These are phyloP conservation scores for Saturnispora quitensis DNA, from an alignment of 805 yeast genomes.

Conservation along the genomic window DNA sequence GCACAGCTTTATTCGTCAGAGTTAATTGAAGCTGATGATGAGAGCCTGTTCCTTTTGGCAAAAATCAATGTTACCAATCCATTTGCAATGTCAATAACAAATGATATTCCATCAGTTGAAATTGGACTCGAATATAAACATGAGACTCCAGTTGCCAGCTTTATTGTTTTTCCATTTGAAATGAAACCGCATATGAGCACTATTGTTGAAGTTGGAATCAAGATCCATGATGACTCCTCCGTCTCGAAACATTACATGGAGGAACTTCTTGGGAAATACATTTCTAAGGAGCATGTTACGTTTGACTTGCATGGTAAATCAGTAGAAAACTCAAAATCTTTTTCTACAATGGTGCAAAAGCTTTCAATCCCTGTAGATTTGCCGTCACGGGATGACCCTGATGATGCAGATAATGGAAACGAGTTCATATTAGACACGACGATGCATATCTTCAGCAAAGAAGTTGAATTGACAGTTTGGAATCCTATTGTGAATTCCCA, in stretches of 20 bases:
- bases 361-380: conserved; percentile 23
- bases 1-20: conserved; percentile 9
- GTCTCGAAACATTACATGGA: conserved; percentile 19
- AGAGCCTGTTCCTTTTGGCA: conserved; percentile 22
- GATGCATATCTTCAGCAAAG: conserved; percentile 46
- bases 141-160: conserved; percentile 28
- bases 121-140: conserved; percentile 22
- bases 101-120: conserved; percentile 19
- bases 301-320: conserved; percentile 21
- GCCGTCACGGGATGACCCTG: conserved; percentile 16
- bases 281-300: conserved; percentile 30
- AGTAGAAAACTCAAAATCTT: conserved; percentile 17
- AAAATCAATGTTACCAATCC: conserved; percentile 30
- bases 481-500: conserved; percentile 47
- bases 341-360: conserved; percentile 20
- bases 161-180: conserved; percentile 20
- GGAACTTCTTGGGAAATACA: conserved; percentile 29
- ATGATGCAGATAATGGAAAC: conserved; percentile 1
- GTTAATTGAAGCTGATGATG: conserved; percentile 24
- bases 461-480: conserved; percentile 42
- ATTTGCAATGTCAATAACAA: conserved; percentile 19
- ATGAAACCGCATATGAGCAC: conserved; percentile 10
- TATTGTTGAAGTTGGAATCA: neutral
- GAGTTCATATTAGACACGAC: conserved; percentile 39
- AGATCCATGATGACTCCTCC: neutral